Conservation (phyloP, 352 stramenopile species). For the Detonula confervacea region DNA sequence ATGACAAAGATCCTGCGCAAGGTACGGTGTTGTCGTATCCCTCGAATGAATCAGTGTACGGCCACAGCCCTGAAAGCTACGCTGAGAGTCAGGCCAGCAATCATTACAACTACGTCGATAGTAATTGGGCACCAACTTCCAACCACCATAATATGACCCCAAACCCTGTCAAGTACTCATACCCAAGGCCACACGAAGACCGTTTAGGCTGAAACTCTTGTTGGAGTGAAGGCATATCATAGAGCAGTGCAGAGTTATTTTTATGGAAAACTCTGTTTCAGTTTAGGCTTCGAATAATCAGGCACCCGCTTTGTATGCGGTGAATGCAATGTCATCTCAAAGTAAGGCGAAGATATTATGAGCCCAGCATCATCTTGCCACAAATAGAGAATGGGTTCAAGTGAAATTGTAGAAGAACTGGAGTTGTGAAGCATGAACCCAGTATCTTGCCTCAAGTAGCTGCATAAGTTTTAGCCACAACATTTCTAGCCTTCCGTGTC, state of each 20-base stretch:
- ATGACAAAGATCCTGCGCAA: slow-evolving; percentile 5
- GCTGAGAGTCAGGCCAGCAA: background rate
- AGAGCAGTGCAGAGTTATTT: background rate
- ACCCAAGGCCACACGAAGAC: slow-evolving; percentile 27
- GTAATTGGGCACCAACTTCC: slow-evolving; percentile 4
- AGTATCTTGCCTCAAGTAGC: too few species aligned
- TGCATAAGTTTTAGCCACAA: too few species aligned
- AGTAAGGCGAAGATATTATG: too few species aligned
- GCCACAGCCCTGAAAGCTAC: background rate
- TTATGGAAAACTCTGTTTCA: background rate
- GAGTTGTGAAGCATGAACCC: too few species aligned
- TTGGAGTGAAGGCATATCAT: background rate
- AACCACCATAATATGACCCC: background rate
- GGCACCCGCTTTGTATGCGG: too few species aligned
- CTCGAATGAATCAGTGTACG: background rate
- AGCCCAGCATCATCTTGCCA: too few species aligned
- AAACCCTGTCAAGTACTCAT: slow-evolving; percentile 19
- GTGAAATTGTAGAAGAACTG: too few species aligned
- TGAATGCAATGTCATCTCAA: too few species aligned
- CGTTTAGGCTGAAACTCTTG: background rate
- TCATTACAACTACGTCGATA: slow-evolving; percentile 2
- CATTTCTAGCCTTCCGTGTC: too few species aligned
- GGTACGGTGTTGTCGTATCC: background rate
- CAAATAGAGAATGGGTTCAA: too few species aligned
- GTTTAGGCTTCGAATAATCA: background rate